Base-by-base conservation (phyloP, 108 stramenopile genomes). In the Skeletonema costatum region DNA sequence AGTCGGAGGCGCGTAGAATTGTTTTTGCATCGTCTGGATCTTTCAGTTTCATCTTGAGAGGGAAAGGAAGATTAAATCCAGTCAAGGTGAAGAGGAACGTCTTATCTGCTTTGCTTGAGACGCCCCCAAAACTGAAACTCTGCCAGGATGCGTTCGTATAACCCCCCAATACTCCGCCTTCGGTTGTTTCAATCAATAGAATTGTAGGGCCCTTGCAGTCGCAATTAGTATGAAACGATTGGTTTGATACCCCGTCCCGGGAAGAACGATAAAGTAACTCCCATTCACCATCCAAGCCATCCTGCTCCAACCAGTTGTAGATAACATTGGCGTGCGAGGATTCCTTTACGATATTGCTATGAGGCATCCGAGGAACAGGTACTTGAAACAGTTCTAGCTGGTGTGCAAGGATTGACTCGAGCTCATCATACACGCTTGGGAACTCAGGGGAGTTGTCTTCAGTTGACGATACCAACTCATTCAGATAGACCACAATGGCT, bases 401-500 rank as follows among this genome's bases (percentile, higher is more conserved):
- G 16, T 33, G 60, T 31, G 31, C 11, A 4, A 29, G 60, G 2
- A 61, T 16, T 2, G 60, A 1, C 60, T 61, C 32, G 60, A 35
- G 60, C 60, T 61, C 60, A 0, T 61, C 60, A 21, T 61, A 35
- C 60, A 61, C 60, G 13, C 21, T 61, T 13, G 60, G 60, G 3
- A 21, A 14, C 2, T 31, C 60, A 29, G 21, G 25, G 14, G 1
- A n/a, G 5, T 29, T 33, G 3, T 5, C 60, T 16, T 61, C 21
- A 16, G 25, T 16, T 5, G 60, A 61, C 14, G 35, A 35, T 3
- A 21, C 60, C 60, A 61, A 33, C 60, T 66, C 13, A 51, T 53
- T 25, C n/a, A 66, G 53, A 58, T 66, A 66, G n/a, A 48, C 46
- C 46, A 66, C 46, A 5, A 66, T 58, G 2, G 46, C 51, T 17